Base-by-base conservation (phyloP, 495 filamentous ascomycete genomes). In the Pyrenula massariospora region DNA sequence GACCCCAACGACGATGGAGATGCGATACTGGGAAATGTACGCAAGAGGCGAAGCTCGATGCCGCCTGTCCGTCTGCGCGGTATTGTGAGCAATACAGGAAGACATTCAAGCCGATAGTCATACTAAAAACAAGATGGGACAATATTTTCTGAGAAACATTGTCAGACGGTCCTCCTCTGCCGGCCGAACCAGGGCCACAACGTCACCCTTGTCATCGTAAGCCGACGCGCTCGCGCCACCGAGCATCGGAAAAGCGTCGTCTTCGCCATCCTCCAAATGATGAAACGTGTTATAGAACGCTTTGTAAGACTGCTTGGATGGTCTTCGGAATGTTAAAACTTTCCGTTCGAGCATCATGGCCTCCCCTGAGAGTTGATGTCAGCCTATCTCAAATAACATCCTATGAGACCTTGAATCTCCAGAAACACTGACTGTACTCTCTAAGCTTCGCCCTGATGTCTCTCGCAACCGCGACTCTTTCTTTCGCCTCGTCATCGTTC, bases 271-370 rank as follows among this genome's bases (percentile, higher is more conserved):
- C 11, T 54, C 10, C 50, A 52, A 8, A 31, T 60, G 48, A n/a
- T 54, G 15, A 31, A 58, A 58, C n/a, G 31, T 48, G 24, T 55
- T 53, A 2, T 31, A 48, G 21, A 64, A 58, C 15, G 56, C 54
- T 22, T 49, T 55, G 2, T 51, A n/a, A 1, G 47, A 48, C 2
- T 55, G 50, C 11, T 54, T 12, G 1, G 60, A 47, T 8, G 60
- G 62, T 0, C 51, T 11, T 23, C 50, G 57, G 3, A 64, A 36
- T 2, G 57, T 10, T 5, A 64, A 60, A 1, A 64, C 31, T 1
- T 54, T 55, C 42, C 55, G 58, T 50, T 64, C 60, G 10, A 60
- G 62, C 5, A 62, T 21, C 50, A 64, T 42, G 3, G 62, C 60
- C 48, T 64, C 60, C 31, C 62, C 62, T 64, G 31, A 22, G 22